These are phyloP conservation scores for Citrus mangshanensis DNA, from an alignment of 345 rosid species.

Conservation along the genomic window DNA sequence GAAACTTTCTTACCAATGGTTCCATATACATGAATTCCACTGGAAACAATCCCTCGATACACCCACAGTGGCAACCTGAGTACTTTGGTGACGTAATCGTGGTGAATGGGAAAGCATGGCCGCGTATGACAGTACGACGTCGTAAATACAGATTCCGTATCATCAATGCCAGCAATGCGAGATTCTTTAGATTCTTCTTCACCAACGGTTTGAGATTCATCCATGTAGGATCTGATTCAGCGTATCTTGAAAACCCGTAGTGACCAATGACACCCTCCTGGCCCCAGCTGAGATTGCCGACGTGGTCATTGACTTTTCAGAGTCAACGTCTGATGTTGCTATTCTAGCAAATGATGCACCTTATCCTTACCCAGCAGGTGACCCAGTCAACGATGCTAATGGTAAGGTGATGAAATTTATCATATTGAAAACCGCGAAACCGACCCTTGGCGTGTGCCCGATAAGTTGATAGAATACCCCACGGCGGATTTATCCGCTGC, in stretches of 20 bases:
- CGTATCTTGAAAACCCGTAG: conserved; percentile 46
- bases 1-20: conserved; percentile 63
- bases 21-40: conserved; percentile 77
- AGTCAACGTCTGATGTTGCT: conserved; percentile 40
- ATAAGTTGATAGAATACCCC: conserved; percentile 44
- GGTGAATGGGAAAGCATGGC: conserved; percentile 97
- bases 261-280: conserved; percentile 36
- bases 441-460: conserved; percentile 52
- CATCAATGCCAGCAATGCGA: conserved; percentile 76
- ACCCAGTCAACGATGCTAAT: conserved; percentile 55
- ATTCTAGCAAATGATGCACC: conserved; percentile 56
- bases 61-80: conserved; percentile 98
- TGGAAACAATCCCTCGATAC: conserved; percentile 81
- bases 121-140: conserved; percentile 57
- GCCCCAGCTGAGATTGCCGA: conserved; percentile 84
- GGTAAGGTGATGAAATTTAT: conserved; percentile 71
- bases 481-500: conserved; percentile 43
- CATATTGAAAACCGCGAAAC: conserved; percentile 29
- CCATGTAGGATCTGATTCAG: conserved; percentile 68
- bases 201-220: conserved; percentile 58
- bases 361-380: conserved; percentile 74
- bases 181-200: conserved; percentile 72
- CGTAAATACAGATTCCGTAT: conserved; percentile 81
- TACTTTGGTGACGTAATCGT: conserved; percentile 77
- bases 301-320: conserved; percentile 72